phyloP scores from a whole-genome alignment of 495 filamentous ascomycete genomes.

The Xylaria cubensis region DNA sequence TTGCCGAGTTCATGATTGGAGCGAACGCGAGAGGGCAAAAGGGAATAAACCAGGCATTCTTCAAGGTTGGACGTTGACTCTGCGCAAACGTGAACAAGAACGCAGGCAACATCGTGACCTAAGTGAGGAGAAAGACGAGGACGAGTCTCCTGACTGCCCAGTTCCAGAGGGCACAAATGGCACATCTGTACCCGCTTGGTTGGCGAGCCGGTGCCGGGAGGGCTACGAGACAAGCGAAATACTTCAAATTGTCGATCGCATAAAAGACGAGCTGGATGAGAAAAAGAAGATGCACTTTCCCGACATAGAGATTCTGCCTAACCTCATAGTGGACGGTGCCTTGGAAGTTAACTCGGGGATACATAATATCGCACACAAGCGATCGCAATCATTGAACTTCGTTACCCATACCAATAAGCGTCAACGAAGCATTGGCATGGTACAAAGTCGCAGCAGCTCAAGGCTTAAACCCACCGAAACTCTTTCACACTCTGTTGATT shows the following conservation, averaged over 20 bases:
- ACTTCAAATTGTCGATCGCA: slow-evolving; percentile 42
- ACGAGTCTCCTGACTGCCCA: slow-evolving; percentile 33
- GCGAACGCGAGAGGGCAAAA: slow-evolving; percentile 29
- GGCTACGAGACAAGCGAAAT: slow-evolving; percentile 50
- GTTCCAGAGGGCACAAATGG: slow-evolving; percentile 40
- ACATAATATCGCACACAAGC: slow-evolving; percentile 39
- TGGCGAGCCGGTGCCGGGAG: slow-evolving; percentile 39
- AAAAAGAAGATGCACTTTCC: slow-evolving; percentile 54
- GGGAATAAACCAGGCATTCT: slow-evolving; percentile 51
- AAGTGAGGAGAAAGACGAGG: slow-evolving; percentile 39
- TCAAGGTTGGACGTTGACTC: slow-evolving; percentile 54
- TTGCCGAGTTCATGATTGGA: slow-evolving; percentile 65
- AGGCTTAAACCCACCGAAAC: neutral
- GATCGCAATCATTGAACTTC: slow-evolving; percentile 49
- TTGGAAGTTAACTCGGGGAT: slow-evolving; percentile 32
- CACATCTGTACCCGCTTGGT: slow-evolving; percentile 53
- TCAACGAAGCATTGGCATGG: slow-evolving; percentile 5
- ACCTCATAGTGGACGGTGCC: slow-evolving; percentile 18
- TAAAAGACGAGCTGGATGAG: slow-evolving; percentile 43
- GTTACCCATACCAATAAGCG: slow-evolving; percentile 24
- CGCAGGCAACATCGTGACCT: slow-evolving; percentile 38
- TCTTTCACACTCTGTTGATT: slow-evolving; percentile 32
- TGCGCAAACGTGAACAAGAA: slow-evolving; percentile 62
- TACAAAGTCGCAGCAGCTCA: slow-evolving; percentile 14
- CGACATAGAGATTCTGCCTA: slow-evolving; percentile 72